Evolutionary conservation across 2,329 filamentous ascomycete genomes (phyloP), one percentile per base, ranked within the genome.

Genomic region (Podosphaera xanthii): DNA sequence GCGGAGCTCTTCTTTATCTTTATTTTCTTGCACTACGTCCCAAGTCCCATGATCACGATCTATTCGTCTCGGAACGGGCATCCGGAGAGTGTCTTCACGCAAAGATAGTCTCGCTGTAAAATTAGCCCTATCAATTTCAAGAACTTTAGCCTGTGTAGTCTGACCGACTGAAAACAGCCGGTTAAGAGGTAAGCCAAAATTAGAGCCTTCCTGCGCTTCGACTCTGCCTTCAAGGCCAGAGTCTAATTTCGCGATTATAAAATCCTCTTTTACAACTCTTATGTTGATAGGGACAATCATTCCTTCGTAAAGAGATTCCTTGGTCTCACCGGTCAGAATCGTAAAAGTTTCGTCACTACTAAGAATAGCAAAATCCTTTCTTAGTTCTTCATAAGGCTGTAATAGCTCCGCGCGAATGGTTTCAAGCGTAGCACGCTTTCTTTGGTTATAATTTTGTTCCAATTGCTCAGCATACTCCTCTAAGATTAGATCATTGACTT

Each of bases 401-500:
- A 92, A 86, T 57, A 98, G 75, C 71, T 98, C 92, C 14, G 88
- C 90, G 62, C 92, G 86, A 68, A 98, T 98, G 0, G 89, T 94
- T 71, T 98, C 92, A 10, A 98, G 77, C 0, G 92, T 98, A 1
- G 91, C 91, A 60, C 92, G 87, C 75, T 98, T 98, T 64, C 86
- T 83, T 70, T 96, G 90, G 66, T 88, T 89, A 69, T 95, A 90
- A 66, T 95, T 94, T 64, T 80, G 84, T 73, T 96, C 86, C 63
- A 98, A 76, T 73, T 98, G 91, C 67, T 95, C 88, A 0, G 92
- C 92, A 67, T 98, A 98, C 70, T 97, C 89, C 71, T 98, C 92
- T 3, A 98, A 77, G 61, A 96, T 89, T 52, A 98, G 77, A 68
- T 98, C 92, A 67, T 97, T 95, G 68, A 98, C 89, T 68, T 90